A percentile compares a stretch with the other conserved stretches of the same genome.
Conservation (phyloP, 495 filamentous ascomycete species). For the Amorphotheca resinae region DNA sequence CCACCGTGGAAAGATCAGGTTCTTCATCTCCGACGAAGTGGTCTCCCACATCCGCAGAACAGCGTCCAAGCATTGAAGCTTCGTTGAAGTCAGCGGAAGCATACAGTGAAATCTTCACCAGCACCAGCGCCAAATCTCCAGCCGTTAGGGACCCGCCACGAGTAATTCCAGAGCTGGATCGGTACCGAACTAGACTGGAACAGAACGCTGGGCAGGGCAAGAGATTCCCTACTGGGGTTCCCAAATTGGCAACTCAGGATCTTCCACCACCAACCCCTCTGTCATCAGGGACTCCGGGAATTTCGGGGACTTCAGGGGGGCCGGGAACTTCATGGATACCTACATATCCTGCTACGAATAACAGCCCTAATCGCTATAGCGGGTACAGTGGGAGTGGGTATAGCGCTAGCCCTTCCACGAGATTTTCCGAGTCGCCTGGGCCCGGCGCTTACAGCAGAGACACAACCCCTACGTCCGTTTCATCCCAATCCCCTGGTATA, state of each 20-base stretch:
- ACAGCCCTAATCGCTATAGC: conserved; percentile 36
- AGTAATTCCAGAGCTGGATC: conserved; percentile 40
- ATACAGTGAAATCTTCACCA: conserved; percentile 20
- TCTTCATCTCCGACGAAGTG: conserved; percentile 12
- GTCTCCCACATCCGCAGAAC: conserved; percentile 19
- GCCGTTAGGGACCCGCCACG: conserved; percentile 24
- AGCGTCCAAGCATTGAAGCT: conserved; percentile 23
- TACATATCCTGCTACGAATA: conserved; percentile 15
- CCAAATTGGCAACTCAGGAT: conserved; percentile 42
- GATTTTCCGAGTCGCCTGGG: conserved; percentile 85
- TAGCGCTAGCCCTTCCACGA: conserved; percentile 80
- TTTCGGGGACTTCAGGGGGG: neutral
- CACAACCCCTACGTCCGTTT: conserved; percentile 90
- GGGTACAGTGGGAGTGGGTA: conserved; percentile 30
- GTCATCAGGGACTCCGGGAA: conserved; percentile 31
- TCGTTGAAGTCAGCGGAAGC: conserved; percentile 16
- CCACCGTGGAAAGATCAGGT: conserved; percentile 6
- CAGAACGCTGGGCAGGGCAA: conserved; percentile 14
- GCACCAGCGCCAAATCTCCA: conserved; percentile 6
- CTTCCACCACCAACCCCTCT: conserved; percentile 54
- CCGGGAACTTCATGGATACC: neutral
- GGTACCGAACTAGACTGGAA: conserved; percentile 32
- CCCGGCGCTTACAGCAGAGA: conserved; percentile 69
- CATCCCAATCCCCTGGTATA: conserved; percentile 85
- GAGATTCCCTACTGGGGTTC: conserved; percentile 26